A percentile compares a stretch with the other conserved stretches of the same genome.
These are phyloP conservation scores for Cyclostephanos tholiformis DNA, from an alignment of 108 stramenopile genomes.

Conservation along the genomic window DNA sequence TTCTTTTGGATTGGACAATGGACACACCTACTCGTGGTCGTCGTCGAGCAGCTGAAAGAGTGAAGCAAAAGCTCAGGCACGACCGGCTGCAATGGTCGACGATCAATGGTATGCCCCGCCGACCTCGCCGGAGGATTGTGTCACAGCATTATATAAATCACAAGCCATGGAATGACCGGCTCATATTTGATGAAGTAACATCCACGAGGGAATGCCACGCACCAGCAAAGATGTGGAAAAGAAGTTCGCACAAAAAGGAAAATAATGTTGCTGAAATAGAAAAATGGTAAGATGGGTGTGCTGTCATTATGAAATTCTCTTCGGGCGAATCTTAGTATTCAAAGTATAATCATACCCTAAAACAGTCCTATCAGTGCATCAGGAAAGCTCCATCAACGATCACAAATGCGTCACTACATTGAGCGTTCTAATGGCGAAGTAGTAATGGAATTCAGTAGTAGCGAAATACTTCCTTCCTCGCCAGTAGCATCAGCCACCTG, in stretches of 20 bases:
- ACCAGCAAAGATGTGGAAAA: background rate
- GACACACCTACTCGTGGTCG: background rate
- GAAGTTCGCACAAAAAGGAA: background rate
- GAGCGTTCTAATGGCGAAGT: conserved; percentile 26
- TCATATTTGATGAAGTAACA: conserved; percentile 25
- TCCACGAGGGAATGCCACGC: background rate
- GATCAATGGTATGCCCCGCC: conserved; percentile 7
- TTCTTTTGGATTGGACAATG: too few species aligned
- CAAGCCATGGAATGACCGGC: conserved; percentile 32
- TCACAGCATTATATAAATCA: background rate
- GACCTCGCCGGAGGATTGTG: background rate
- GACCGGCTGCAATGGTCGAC: conserved; percentile 21
- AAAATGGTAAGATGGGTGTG: background rate
- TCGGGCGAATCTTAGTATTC: background rate
- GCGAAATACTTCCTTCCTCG: conserved; percentile 22
- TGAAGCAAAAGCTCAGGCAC: conserved; percentile 19
- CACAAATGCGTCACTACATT: conserved; percentile 15
- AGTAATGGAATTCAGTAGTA: conserved; percentile 5
- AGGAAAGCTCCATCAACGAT: background rate
- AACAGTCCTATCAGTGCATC: background rate
- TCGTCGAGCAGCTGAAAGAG: conserved; percentile 20
- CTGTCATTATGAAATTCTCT: background rate
- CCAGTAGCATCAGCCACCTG: background rate
- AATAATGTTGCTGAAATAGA: background rate
- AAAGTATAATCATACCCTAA: background rate